Evolutionary conservation across 2,329 filamentous ascomycete genomes (phyloP).

Genomic region (Phaeosphaeriaceae sp.): DNA sequence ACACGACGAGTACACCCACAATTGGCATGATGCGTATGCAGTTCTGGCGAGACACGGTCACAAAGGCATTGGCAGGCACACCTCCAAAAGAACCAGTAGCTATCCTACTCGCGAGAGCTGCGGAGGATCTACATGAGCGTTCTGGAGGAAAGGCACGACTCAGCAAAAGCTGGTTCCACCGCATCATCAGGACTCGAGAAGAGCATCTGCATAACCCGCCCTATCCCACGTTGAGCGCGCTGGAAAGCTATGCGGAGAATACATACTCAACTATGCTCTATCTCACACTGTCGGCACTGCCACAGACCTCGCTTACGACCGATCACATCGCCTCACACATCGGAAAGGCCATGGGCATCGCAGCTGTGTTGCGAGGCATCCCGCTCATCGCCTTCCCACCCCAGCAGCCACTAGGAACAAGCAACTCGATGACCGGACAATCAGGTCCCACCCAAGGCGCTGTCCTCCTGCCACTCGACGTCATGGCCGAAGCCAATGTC

Average conservation of each 20-base stretch:
- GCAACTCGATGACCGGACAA: conserved; percentile 37
- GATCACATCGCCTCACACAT: conserved; percentile 96
- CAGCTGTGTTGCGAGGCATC: conserved; percentile 83
- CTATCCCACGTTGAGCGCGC: conserved; percentile 72
- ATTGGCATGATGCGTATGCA: conserved; percentile 90
- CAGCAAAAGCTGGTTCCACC: conserved; percentile 64
- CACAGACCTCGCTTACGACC: conserved; percentile 80
- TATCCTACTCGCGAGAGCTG: conserved; percentile 77
- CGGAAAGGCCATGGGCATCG: conserved; percentile 90
- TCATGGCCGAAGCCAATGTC: conserved; percentile 83
- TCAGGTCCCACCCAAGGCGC: conserved; percentile 64
- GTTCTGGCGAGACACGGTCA: conserved; percentile 90
- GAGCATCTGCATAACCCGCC: conserved; percentile 84
- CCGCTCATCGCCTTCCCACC: conserved; percentile 85
- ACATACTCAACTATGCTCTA: conserved; percentile 95
- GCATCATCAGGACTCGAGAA: conserved; percentile 82
- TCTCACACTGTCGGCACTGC: conserved; percentile 79
- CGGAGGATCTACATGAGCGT: conserved; percentile 62
- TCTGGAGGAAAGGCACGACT: conserved; percentile 58
- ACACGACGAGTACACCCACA: conserved; percentile 85
- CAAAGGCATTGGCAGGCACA: conserved; percentile 75
- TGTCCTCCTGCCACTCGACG: conserved; percentile 83
- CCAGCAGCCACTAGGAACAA: conserved; percentile 61
- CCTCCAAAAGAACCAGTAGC: conserved; percentile 93
- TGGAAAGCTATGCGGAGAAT: conserved; percentile 92